Conservation (phyloP, 768 basidiomycete species). For the Calocybe cyanea region DNA sequence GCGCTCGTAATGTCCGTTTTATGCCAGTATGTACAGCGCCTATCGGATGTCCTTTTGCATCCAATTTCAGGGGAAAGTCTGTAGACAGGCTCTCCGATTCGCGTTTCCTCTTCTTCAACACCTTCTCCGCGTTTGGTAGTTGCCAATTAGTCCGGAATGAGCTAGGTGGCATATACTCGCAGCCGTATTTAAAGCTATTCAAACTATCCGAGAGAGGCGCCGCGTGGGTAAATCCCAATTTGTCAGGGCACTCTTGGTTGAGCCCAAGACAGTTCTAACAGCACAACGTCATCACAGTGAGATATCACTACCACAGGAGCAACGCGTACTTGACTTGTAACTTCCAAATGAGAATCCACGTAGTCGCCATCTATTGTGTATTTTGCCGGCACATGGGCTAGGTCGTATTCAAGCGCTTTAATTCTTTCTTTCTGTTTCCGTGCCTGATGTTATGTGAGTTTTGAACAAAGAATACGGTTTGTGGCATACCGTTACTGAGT, state of each 20-base stretch:
- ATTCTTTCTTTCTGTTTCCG: conserved; percentile 9
- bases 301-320: not conserved
- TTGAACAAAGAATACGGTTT: not conserved
- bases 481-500: conserved; percentile 8
- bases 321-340: conserved; percentile 1
- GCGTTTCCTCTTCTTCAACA: conserved; percentile 13
- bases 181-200: conserved; percentile 18
- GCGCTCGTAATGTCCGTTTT: conserved; percentile 18
- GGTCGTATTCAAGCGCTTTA: conserved; percentile 11
- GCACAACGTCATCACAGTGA: not conserved
- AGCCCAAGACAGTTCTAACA: not conserved
- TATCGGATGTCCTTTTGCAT: conserved; percentile 31
- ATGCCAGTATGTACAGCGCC: conserved; percentile 36
- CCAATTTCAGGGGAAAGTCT: conserved; percentile 33
- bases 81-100: not conserved
- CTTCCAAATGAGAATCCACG: not conserved
- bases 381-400: conserved; percentile 13
- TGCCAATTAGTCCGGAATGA: conserved; percentile 36
- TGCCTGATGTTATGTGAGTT: conserved; percentile 2
- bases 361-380: not conserved
- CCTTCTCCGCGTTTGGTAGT: conserved; percentile 6
- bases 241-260: too few relatives aligned
- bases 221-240: too few relatives aligned
- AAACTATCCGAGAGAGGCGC: not conserved
- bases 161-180: conserved; percentile 34